Conservation (phyloP, 2,329 filamentous ascomycete genomes). For the Xylaria hypoxylon region DNA sequence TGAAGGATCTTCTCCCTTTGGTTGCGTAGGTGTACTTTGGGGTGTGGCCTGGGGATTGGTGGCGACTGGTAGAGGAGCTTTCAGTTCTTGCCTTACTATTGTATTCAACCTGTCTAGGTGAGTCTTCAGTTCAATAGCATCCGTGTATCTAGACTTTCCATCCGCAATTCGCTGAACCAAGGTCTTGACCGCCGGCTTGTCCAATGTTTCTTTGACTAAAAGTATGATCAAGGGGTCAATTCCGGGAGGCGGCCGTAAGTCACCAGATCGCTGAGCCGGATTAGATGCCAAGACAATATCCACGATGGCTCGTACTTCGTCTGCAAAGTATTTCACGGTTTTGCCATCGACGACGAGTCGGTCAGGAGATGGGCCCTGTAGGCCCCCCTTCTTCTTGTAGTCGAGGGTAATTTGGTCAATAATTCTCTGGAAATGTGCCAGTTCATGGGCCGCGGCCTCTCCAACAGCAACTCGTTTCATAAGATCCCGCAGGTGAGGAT, state of each 20-base stretch:
- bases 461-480: slow-evolving; percentile 88
- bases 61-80: slow-evolving; percentile 37
- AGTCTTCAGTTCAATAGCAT: slow-evolving; percentile 66
- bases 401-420: slow-evolving; percentile 80
- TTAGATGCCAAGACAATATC: slow-evolving; percentile 71
- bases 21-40: slow-evolving; percentile 45
- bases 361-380: slow-evolving; percentile 66
- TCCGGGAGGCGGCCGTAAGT: slow-evolving; percentile 64
- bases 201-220: slow-evolving; percentile 68
- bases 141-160: slow-evolving; percentile 62
- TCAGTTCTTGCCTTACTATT: slow-evolving; percentile 54
- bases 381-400: slow-evolving; percentile 63
- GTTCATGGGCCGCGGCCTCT: slow-evolving; percentile 75
- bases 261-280: slow-evolving; percentile 64
- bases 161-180: slow-evolving; percentile 67
- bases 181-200: slow-evolving; percentile 61
- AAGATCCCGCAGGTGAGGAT: slow-evolving; percentile 77
- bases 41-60: slow-evolving; percentile 37
- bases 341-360: slow-evolving; percentile 65
- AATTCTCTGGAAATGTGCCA: slow-evolving; percentile 81
- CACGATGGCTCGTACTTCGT: slow-evolving; percentile 67
- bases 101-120: slow-evolving; percentile 62
- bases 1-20: slow-evolving; percentile 51
- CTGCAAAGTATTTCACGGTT: slow-evolving; percentile 70
- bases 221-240: slow-evolving; percentile 68